Evolutionary conservation across 257 asterid genomes (phyloP), one percentile per base, ranked within the genome.

Genomic region (Forsythia viridissima): DNA sequence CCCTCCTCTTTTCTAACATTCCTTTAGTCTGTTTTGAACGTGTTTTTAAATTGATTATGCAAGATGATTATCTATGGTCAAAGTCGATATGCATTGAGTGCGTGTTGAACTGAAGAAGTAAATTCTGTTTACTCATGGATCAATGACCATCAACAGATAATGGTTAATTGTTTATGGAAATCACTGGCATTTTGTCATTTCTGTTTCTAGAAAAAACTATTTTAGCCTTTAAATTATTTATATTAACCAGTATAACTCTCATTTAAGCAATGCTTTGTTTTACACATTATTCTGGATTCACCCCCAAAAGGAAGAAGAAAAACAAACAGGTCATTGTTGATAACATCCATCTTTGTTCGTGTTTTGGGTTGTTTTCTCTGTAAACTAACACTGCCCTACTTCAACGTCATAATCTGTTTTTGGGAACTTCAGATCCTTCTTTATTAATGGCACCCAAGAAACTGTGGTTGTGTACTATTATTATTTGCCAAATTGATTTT

Each of bases 401-500:
- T 46, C 55, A 46, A 44, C 5, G 57, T 15, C n/a, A 48, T 48
- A 48, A 0, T 48, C 13, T 43, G 5, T 13, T 48, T 48, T 13
- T 48, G 2, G 12, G 18, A 13, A 48, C 57, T 3, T 1, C 7
- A 12, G 57, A 6, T 55, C 65, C 21, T n/a, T 55, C 24, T 55
- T n/a, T n/a, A 15, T 18, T 55, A 18, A 55, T 55, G 65, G 65
- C 65, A 55, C 55, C 55, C 13, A 18, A 0, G 6, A 18, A 48
- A 48, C 57, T 48, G 57, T 48, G n/a, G 57, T 48, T 55, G 74
- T 78, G 59, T 40, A 66, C 72, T 74, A 73, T 76, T 48, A n/a
- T 4, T 1, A 12, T 24, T 40, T 79, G 37, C 78, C 83, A 71
- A 70, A 77, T 81, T 55, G 13, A 68, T 51, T 77, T 68, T 55